These are phyloP conservation scores for Cryptosporidium meleagridis DNA, from an alignment of 169 alveolate genomes.

Conservation along the genomic window DNA sequence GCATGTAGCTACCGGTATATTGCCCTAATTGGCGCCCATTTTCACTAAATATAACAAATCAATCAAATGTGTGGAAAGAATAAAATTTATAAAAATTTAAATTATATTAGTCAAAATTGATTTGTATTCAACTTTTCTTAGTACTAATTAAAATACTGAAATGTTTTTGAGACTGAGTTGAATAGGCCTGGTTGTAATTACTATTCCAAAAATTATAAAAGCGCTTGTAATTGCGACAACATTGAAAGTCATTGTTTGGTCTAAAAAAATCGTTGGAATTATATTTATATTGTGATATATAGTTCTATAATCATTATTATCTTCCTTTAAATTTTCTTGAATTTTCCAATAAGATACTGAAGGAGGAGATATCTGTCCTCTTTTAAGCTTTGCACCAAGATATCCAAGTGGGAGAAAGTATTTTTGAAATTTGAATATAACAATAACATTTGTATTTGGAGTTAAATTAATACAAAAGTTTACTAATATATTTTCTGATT, in stretches of 20 bases:
- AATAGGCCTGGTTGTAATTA: conserved; percentile 16
- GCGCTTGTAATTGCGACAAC: conserved; percentile 54
- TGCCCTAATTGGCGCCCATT: neutral
- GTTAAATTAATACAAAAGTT: conserved; percentile 23
- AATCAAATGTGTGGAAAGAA: neutral
- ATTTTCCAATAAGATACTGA: conserved; percentile 39
- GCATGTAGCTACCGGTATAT: conserved; percentile 19
- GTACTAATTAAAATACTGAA: too few relatives aligned
- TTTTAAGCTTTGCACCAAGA: conserved; percentile 33
- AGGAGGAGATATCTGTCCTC: conserved; percentile 61
- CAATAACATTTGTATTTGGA: conserved; percentile 23
- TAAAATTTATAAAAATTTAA: too few relatives aligned
- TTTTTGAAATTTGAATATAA: conserved; percentile 21
- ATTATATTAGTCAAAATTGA: neutral
- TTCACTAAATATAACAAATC: neutral
- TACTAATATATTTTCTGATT: conserved; percentile 1
- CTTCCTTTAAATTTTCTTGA: neutral
- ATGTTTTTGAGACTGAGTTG: conserved; percentile 16
- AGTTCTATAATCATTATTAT: neutral
- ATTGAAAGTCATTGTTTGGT: conserved; percentile 54
- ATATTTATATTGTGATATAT: conserved; percentile 20
- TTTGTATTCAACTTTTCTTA: neutral
- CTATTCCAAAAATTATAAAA: conserved; percentile 42
- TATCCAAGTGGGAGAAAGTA: conserved; percentile 18
- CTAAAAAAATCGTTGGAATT: conserved; percentile 13